A percentile compares a stretch with the other conserved stretches of the same genome.
Conservation (phyloP, 2,329 filamentous ascomycete species). For the Ascomycota sp. region DNA sequence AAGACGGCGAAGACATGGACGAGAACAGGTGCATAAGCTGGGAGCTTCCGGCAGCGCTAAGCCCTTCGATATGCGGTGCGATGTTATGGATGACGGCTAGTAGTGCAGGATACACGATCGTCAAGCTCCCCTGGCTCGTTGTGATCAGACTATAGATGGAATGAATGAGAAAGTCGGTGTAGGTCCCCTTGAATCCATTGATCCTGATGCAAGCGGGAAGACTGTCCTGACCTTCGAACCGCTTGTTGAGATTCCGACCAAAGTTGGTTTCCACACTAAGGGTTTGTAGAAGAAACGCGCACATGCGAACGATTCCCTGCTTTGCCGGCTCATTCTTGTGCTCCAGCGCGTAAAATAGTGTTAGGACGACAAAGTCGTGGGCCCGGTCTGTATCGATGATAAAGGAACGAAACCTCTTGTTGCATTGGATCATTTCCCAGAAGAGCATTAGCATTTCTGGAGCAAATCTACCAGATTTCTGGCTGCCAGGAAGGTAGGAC, state of each 20-base stretch:
- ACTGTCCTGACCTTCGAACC: slow-evolving; percentile 74
- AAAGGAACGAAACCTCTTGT: slow-evolving; percentile 89
- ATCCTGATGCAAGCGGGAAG: slow-evolving; percentile 67
- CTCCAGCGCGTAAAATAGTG: slow-evolving; percentile 83
- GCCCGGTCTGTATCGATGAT: slow-evolving; percentile 89
- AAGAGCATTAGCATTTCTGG: slow-evolving; percentile 95
- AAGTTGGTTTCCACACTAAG: slow-evolving; percentile 85
- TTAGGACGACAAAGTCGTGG: slow-evolving; percentile 78
- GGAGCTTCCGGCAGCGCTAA: slow-evolving; percentile 54
- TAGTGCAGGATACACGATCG: slow-evolving; percentile 79
- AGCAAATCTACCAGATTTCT: slow-evolving; percentile 64
- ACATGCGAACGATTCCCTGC: slow-evolving; percentile 88
- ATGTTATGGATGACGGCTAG: slow-evolving; percentile 89
- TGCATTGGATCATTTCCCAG: slow-evolving; percentile 94
- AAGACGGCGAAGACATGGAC: slow-evolving; percentile 85
- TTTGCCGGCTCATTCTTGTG: slow-evolving; percentile 71
- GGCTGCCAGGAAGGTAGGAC: slow-evolving; percentile 73
- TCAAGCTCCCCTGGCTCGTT: slow-evolving; percentile 71
- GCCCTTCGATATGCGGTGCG: slow-evolving; percentile 59
- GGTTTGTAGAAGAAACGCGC: slow-evolving; percentile 89
- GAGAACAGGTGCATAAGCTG: slow-evolving; percentile 76
- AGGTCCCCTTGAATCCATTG: slow-evolving; percentile 67
- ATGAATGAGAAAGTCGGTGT: slow-evolving; percentile 87
- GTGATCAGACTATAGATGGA: slow-evolving; percentile 87
- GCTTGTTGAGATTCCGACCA: slow-evolving; percentile 72